A percentile compares a stretch with the other conserved stretches of the same genome.
Conservation (phyloP, 768 basidiomycete species). For the Lactarius vividus region DNA sequence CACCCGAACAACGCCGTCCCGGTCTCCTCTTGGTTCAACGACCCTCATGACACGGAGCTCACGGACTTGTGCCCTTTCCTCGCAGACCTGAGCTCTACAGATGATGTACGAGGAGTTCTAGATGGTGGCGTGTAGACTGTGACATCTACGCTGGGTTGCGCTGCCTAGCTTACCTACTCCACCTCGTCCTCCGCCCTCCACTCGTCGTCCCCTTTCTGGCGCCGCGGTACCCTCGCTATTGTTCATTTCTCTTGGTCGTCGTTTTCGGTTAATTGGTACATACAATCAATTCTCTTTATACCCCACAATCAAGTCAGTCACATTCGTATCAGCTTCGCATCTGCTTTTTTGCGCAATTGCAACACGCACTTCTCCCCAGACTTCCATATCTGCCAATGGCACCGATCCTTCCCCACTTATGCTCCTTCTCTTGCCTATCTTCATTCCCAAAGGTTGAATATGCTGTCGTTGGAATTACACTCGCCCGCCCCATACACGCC, state of each 20-base stretch:
- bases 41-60: constrained; percentile 96
- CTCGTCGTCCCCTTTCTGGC: constrained; percentile 1
- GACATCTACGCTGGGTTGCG: constrained; percentile 6
- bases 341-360: constrained; percentile 20
- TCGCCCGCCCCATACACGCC: neutral
- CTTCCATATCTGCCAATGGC: constrained; percentile 14
- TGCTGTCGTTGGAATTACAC: constrained; percentile 16
- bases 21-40: constrained; percentile 99
- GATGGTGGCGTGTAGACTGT: constrained; percentile 69
- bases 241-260: constrained; percentile 26
- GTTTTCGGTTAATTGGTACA: constrained; percentile 30
- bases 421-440: neutral
- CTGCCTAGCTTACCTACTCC: neutral
- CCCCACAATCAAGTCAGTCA: constrained; percentile 30
- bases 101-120: constrained; percentile 89
- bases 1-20: constrained; percentile 99
- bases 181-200: neutral
- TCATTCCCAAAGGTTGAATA: constrained; percentile 12
- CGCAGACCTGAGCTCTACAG: constrained; percentile 77
- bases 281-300: constrained; percentile 29
- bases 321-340: constrained; percentile 25
- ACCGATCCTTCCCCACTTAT: neutral
- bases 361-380: constrained; percentile 3
- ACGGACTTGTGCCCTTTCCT: constrained; percentile 96
- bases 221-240: constrained; percentile 17